Evolutionary conservation across 2,329 filamentous ascomycete species (phyloP).

Genomic region (Apiospora phragmitis): DNA sequence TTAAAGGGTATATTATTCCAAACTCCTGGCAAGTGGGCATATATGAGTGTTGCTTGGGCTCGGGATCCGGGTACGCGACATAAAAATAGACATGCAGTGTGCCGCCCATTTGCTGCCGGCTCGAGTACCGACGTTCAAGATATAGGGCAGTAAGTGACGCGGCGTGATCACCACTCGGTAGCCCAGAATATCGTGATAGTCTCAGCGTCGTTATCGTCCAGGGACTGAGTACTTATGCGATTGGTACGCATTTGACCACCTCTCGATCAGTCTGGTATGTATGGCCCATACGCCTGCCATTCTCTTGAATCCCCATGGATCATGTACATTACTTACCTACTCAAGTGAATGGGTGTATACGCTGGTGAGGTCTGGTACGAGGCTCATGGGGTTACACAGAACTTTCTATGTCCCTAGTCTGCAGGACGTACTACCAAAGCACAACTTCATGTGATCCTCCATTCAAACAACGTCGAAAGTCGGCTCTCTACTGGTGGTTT

Average conservation of each 20-base stretch:
- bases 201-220: neutral
- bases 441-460: too few relatives aligned
- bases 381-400: too few relatives aligned
- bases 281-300: neutral
- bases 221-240: neutral
- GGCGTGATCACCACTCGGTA: neutral
- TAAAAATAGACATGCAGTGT: neutral
- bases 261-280: neutral
- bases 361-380: neutral
- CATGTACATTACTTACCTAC: neutral
- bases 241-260: neutral
- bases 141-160: neutral
- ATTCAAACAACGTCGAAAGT: too few relatives aligned
- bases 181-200: neutral
- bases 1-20: neutral
- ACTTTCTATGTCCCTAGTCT: too few relatives aligned
- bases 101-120: neutral
- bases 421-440: too few relatives aligned
- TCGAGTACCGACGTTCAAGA: neutral
- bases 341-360: neutral
- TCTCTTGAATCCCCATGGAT: neutral
- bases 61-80: neutral
- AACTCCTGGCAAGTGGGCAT: too few relatives aligned
- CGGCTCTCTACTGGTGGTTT: neutral
- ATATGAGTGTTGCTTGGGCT: neutral